Evolutionary conservation across 1,139 yeast species (phyloP), one percentile per base, ranked within the genome.

Genomic region (Geotrichum reessii): DNA sequence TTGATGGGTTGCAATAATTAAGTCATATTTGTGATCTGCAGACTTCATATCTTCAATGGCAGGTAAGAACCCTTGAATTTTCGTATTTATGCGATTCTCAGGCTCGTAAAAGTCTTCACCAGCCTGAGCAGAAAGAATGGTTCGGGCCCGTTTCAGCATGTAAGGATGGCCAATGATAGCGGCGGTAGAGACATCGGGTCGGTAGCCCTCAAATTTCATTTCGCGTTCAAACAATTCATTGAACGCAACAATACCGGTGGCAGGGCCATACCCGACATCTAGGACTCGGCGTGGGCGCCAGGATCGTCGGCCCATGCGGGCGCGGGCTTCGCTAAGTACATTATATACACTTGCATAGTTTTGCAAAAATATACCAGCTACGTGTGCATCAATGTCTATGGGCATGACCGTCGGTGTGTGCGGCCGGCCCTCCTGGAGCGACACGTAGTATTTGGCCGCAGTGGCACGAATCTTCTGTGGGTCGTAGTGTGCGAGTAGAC

Each of bases 261-360:
- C 95, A 0, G 99, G 98, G 0, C 99, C 99, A 68, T 81, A 85
- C 0, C 97, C 95, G 7, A 90, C 81, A 66, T 90, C 96, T 58
- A 93, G 76, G 0, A 93, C 81, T 17, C 81, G 76, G 37, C 78
- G 69, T 0, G 97, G 97, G 40, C 73, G 72, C 73, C 91, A 89
- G 0, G 73, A 77, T n/a, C 50, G 21, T 1, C 69, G 69, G 0
- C 80, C 80, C 54, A 69, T 62, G 55, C 95, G 76, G 55, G 81
- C 80, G 63, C 81, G 78, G 47, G 91, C 74, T 66, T 93, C 98
- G 37, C 73, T 70, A 52, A 93, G 73, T 0, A 86, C 90, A 63
- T 86, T 89, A 61, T 78, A 78, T 1, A 84, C 74, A 44, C 91
- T 82, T 1, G 92, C 87, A 69, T 89, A 93, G 68, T 90, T 88